These are phyloP conservation scores for Boletellus sp. DNA, from an alignment of 768 basidiomycete genomes.

Conservation along the genomic window DNA sequence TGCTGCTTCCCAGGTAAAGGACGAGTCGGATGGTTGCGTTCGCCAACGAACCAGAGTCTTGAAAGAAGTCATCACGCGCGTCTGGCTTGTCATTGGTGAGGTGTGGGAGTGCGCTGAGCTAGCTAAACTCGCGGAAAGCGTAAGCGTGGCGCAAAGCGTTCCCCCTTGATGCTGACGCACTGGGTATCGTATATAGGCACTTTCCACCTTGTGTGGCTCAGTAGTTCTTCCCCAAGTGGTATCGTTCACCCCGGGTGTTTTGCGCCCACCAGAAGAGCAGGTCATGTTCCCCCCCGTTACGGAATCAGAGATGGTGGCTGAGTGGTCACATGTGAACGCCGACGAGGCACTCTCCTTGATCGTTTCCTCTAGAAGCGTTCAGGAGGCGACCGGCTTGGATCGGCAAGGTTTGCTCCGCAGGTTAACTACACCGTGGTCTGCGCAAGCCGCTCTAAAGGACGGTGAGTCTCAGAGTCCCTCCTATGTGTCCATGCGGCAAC, in stretches of 20 bases:
- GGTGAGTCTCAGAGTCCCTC: constrained; percentile 47
- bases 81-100: constrained; percentile 67
- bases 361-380: constrained; percentile 49
- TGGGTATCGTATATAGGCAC: constrained; percentile 36
- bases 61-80: constrained; percentile 56
- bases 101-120: constrained; percentile 66
- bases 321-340: constrained; percentile 44
- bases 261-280: constrained; percentile 45
- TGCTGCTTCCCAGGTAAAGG: constrained; percentile 43
- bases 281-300: constrained; percentile 37
- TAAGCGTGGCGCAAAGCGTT: constrained; percentile 30
- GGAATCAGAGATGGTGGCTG: constrained; percentile 19
- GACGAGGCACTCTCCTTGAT: constrained; percentile 56
- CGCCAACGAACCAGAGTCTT: constrained; percentile 50
- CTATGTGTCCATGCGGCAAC: constrained; percentile 11
- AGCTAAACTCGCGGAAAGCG: constrained; percentile 51
- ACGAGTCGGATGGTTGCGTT: constrained; percentile 36
- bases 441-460: constrained; percentile 68
- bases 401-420: constrained; percentile 50
- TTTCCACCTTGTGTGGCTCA: constrained; percentile 40
- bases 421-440: constrained; percentile 64
- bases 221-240: constrained; percentile 35
- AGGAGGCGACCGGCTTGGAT: constrained; percentile 64
- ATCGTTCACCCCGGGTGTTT: constrained; percentile 35
- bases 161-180: constrained; percentile 15